phyloP scores from a whole-genome alignment of 129 eudicot species.

The Artemisia tridentata region DNA sequence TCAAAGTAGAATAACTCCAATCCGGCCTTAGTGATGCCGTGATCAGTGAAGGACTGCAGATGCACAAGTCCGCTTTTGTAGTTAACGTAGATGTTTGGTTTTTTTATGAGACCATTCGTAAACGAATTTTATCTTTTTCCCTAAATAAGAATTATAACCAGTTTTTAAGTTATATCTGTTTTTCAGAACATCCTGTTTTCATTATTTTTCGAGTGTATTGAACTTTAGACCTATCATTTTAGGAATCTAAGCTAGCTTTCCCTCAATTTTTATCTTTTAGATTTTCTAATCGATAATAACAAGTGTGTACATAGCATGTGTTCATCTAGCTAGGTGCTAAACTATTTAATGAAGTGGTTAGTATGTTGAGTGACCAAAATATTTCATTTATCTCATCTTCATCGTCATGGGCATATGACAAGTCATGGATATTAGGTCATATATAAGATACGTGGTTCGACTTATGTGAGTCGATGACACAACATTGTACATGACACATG shows the following conservation, averaged over 20 bases:
- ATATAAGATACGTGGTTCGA: not conserved
- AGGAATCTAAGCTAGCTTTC: not conserved
- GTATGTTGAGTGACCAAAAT: conserved; percentile 16
- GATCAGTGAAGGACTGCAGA: not conserved
- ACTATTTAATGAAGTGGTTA: conserved; percentile 14
- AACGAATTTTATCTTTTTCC: not conserved
- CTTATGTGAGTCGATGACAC: not conserved
- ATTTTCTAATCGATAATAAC: not conserved
- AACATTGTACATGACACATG: not conserved
- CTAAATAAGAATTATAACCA: not conserved
- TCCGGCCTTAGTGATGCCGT: not conserved
- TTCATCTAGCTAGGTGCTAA: not conserved
- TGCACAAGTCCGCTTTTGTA: not conserved
- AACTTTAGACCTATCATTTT: not conserved
- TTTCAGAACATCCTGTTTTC: not conserved
- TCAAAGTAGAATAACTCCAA: not conserved
- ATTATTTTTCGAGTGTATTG: not conserved
- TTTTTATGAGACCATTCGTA: not conserved
- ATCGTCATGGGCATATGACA: not conserved
- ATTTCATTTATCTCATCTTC: conserved; percentile 16
- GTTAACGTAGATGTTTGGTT: not conserved
- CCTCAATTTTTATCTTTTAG: not conserved
- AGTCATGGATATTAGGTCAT: conserved; percentile 1
- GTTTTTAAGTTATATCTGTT: not conserved
- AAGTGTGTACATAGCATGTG: not conserved